Percentiles rank a stretch among this genome's conserved stretches.
These are phyloP conservation scores for Scleromitrula shiraiana DNA, from an alignment of 2,329 filamentous ascomycete species.

Conservation along the genomic window DNA sequence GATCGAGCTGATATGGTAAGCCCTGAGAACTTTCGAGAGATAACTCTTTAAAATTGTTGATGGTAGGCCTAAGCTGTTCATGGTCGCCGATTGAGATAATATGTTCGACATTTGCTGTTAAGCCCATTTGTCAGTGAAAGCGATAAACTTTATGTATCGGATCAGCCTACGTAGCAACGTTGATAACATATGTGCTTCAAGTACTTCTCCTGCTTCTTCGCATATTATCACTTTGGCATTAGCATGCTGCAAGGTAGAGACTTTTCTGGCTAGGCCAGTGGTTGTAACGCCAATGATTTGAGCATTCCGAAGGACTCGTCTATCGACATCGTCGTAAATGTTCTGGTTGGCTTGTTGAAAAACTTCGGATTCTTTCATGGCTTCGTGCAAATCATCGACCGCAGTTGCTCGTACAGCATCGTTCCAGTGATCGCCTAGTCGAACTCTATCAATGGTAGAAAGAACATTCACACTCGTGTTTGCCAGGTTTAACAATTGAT, in stretches of 20 bases:
- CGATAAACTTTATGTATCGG: slow-evolving; percentile 32
- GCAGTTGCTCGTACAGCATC: slow-evolving; percentile 7
- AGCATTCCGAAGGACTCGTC: slow-evolving; percentile 12
- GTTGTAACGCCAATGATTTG: slow-evolving; percentile 48
- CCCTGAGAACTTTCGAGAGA: slow-evolving; percentile 26
- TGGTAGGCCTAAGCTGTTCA: slow-evolving; percentile 33
- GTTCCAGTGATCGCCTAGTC: slow-evolving; percentile 13
- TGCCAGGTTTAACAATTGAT: neutral
- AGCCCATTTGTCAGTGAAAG: slow-evolving; percentile 13
- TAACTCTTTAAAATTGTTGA: slow-evolving; percentile 18
- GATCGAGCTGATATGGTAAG: slow-evolving; percentile 22
- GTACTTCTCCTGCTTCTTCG: slow-evolving; percentile 37
- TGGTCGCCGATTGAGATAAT: slow-evolving; percentile 38
- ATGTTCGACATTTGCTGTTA: slow-evolving; percentile 34
- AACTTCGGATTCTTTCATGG: neutral
- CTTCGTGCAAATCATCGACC: slow-evolving; percentile 12
- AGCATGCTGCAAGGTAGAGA: slow-evolving; percentile 36
- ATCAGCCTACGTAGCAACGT: slow-evolving; percentile 26
- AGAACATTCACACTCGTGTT: slow-evolving; percentile 10
- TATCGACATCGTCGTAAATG: slow-evolving; percentile 8
- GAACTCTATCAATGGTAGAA: slow-evolving; percentile 3
- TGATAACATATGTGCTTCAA: slow-evolving; percentile 34
- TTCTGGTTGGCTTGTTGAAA: neutral
- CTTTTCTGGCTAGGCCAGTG: slow-evolving; percentile 39
- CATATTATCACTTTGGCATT: slow-evolving; percentile 33